Evolutionary conservation across 2,329 filamentous ascomycete genomes (phyloP), one percentile per base, ranked within the genome.

Genomic region (Microcyclospora tardicrescens): DNA sequence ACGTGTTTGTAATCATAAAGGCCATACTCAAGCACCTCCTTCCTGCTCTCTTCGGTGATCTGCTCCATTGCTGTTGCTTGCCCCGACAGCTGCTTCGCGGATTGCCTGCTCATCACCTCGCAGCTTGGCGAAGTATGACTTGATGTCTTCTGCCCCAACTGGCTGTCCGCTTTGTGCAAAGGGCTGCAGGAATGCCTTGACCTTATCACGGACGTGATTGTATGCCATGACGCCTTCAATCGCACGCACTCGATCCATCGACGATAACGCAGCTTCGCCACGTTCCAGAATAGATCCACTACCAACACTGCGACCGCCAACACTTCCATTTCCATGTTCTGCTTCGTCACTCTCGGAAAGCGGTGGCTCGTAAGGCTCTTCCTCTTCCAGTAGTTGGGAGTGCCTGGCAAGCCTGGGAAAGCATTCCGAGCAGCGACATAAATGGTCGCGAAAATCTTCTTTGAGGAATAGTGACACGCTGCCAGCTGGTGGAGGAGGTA

Each of bases 151-250:
- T 1, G 89, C 89, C 1, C 85, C 80, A 15, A 98, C 87, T 0
- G 84, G 79, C 60, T 83, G 68, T 1, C 89, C 89, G 45, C 81
- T 93, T 57, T 95, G 85, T 0, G 91, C 91, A 58, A 94, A 98
- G 33, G 93, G 82, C 62, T 87, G 78, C 53, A 98, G 76, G 59
- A 98, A 96, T 0, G 80, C 79, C 67, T 89, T 94, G n/a, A 98
- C 77, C 57, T 89, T 87, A 55, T 96, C 87, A 56, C 93, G 91
- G 43, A 98, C 72, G 53, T 93, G 82, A 54, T 96, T 95, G 63
- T 96, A 98, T 0, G 87, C 89, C 86, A 96, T 95, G 34, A 93
- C 89, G 12, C 91, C 91, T 60, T 98, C 59, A 40, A 98, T 94
- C 4, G 91, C 91, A 11, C 80, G 73, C 6, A 96, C 89, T 2